Evolutionary conservation across 495 filamentous ascomycete species (phyloP).

Genomic region (Penicillium tannophilum): DNA sequence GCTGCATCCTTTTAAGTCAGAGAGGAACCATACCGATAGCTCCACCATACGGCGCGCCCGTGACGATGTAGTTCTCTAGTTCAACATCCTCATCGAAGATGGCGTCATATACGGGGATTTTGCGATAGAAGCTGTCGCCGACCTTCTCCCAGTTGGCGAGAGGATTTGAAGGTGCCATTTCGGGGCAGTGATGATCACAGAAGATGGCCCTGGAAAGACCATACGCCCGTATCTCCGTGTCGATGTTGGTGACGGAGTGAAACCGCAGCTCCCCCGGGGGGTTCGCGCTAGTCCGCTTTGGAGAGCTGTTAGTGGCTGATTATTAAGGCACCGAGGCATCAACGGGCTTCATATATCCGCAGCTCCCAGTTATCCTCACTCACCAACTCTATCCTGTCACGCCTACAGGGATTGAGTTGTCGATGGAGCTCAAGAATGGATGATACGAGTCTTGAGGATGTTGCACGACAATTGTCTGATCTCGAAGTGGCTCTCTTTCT

Average conservation of each 20-base stretch:
- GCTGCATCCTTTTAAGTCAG: not conserved
- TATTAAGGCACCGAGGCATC: constrained; percentile 15
- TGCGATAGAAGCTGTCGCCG: constrained; percentile 91
- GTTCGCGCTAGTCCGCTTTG: constrained; percentile 20
- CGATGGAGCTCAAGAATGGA: constrained; percentile 54
- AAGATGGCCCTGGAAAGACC: constrained; percentile 20
- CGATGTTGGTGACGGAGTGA: constrained; percentile 19
- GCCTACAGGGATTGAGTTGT: not conserved
- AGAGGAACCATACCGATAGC: constrained; percentile 70
- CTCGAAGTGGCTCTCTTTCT: constrained; percentile 85
- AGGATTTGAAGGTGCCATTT: constrained; percentile 58
- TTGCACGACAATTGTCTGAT: constrained; percentile 77
- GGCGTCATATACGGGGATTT: constrained; percentile 85
- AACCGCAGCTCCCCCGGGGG: constrained; percentile 9
- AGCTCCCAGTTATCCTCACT: not conserved
- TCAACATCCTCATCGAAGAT: constrained; percentile 92
- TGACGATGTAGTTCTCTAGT: constrained; percentile 91
- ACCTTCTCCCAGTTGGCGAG: constrained; percentile 92
- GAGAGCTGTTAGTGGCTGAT: constrained; percentile 12
- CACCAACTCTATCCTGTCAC: constrained; percentile 1
- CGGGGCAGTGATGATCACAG: constrained; percentile 9
- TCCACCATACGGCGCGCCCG: constrained; percentile 91
- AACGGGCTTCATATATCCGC: constrained; percentile 1
- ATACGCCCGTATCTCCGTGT: constrained; percentile 24
- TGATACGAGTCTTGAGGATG: constrained; percentile 57